These are phyloP conservation scores for Sphagnum magellanicum DNA, from an alignment of 228 moss, liverwort and hornwort genomes.

Conservation along the genomic window DNA sequence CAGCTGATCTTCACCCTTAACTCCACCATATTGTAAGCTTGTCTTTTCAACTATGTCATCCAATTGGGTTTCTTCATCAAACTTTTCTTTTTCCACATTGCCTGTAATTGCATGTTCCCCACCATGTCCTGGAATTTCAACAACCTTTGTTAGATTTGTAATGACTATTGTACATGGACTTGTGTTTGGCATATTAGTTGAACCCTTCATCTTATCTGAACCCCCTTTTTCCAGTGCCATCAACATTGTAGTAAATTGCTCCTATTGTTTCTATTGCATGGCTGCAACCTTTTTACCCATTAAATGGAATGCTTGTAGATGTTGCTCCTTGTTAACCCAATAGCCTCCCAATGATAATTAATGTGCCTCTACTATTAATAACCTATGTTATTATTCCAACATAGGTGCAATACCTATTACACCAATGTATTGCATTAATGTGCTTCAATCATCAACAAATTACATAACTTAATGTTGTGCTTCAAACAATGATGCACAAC, in stretches of 20 bases:
- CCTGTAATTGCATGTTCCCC: no score
- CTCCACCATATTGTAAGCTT: no score
- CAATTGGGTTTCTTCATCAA: no score
- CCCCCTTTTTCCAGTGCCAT: constrained; percentile 90
- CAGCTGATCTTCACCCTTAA: no score
- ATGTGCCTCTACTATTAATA: background rate
- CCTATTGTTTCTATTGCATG: constrained; percentile 89
- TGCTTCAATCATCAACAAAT: background rate
- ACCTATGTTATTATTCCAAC: no score
- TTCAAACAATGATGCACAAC: no score
- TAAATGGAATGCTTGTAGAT: constrained; percentile 93
- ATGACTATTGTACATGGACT: constrained; percentile 21
- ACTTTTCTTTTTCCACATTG: no score
- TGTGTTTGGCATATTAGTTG: constrained; percentile 27
- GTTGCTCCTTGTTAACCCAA: constrained; percentile 87
- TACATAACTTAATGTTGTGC: background rate
- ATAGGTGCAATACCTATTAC: no score
- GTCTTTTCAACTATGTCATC: no score
- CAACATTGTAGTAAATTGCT: constrained; percentile 77
- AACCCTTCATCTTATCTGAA: constrained; percentile 43
- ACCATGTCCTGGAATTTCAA: constrained; percentile 26
- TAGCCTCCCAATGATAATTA: constrained; percentile 1
- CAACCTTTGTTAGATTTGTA: constrained; percentile 6
- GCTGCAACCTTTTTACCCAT: constrained; percentile 86
- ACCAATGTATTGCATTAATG: no score